Base-by-base conservation (phyloP, 257 asterid genomes). In the Fraxinus quadrangulata region DNA sequence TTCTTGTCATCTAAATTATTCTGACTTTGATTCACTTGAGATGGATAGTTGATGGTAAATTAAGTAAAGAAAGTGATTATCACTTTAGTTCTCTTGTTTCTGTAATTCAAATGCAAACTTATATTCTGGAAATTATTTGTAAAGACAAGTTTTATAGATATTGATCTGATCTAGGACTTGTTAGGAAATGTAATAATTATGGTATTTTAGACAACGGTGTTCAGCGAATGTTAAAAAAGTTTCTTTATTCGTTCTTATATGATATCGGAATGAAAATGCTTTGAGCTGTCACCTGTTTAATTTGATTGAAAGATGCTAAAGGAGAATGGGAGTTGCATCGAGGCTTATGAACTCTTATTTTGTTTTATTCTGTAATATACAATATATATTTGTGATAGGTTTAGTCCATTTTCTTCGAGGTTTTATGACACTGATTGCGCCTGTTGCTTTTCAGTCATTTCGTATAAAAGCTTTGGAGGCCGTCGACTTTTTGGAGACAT, bases 381-480 rank as follows among this genome's bases (percentile, higher is more conserved):
- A 39, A 39, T 51, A 17, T 51, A 51, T 51, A 51, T 51, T 14
- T 17, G 5, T 51, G 63, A 17, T 51, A 51, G 24, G 63, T 51
- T 19, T 3, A 19, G 23, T 51, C 51, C 51, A 45, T 45, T 45
- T 12, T 45, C 51, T 45, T 11, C 19, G 78, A 66, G 78, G 78
- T 34, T 70, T 72, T 31, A 19, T 81, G 72, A 65, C 72, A 6
- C 19, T 81, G 68, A 61, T 61, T 21, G n/a, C 68, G 40, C 42
- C 73, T 76, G 79, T 70, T 79, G 77, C 23, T 71, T 82, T 81
- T 75, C 95, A 96, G 99, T 79, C 86, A 26, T 84, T 88, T 79
- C 92, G 82, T 83, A 81, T 96, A 88, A 96, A 86, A 81, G 83
- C 91, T 75, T 78, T 86, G 82, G 97, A 93, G 88, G 98, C 98